Evolutionary conservation across 2,329 filamentous ascomycete species (phyloP).

Genomic region (Claviceps humidiphila): DNA sequence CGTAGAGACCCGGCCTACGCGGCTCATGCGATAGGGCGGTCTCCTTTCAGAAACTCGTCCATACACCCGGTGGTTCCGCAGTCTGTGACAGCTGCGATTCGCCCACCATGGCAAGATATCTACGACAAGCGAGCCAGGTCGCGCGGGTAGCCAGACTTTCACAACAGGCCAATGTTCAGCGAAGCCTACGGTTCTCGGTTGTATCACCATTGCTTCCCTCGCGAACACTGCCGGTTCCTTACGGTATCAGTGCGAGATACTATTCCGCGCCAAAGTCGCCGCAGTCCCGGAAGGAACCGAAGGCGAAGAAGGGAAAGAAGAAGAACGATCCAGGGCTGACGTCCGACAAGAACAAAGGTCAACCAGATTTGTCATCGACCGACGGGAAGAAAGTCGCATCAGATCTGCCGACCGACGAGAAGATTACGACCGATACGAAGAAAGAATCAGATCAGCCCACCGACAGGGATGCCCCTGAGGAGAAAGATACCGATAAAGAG

Average conservation of each 20-base stretch:
- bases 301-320: constrained; percentile 14
- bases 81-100: constrained; percentile 16
- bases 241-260: constrained; percentile 20
- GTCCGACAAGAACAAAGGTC: constrained; percentile 5
- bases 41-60: constrained; percentile 9
- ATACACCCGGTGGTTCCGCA: constrained; percentile 22
- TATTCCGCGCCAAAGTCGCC: constrained; percentile 25
- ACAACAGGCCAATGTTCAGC: constrained; percentile 36
- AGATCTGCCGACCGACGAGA: no score
- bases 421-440: no score
- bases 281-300: constrained; percentile 23
- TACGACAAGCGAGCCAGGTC: constrained; percentile 54
- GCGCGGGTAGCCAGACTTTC: constrained; percentile 47
- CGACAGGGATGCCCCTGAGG: no score
- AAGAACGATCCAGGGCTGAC: constrained; percentile 11
- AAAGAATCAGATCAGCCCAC: no score
- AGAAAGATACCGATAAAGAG: no score
- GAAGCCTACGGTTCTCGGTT: constrained; percentile 24
- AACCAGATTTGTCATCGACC: no score
- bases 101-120: constrained; percentile 47
- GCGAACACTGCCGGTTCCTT: constrained; percentile 22
- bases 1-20: constrained; percentile 11
- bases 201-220: constrained; percentile 20
- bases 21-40: constrained; percentile 21
- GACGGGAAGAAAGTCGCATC: no score